A percentile compares a stretch with the other conserved stretches of the same genome.
phyloP scores from a whole-genome alignment of 331 rosid genomes.

The Acacia concinna region DNA sequence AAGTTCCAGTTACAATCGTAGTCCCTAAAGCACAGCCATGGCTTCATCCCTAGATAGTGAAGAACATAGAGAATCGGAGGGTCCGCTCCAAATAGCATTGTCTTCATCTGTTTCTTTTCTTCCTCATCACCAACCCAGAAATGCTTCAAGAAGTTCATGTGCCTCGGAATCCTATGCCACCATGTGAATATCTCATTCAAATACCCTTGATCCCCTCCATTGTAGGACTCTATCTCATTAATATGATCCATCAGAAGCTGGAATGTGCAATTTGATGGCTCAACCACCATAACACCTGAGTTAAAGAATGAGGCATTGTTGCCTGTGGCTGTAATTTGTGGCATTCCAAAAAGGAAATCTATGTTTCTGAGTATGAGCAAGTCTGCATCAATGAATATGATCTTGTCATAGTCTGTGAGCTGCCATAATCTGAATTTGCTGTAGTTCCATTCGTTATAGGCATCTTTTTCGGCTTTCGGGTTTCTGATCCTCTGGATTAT shows the following conservation, averaged over 20 bases:
- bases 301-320: constrained; percentile 86
- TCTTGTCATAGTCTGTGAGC: constrained; percentile 87
- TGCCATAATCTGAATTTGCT: constrained; percentile 98
- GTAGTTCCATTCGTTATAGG: constrained; percentile 95
- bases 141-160: constrained; percentile 78
- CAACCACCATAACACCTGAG: constrained; percentile 93
- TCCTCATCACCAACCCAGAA: constrained; percentile 78
- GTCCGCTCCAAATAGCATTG: constrained; percentile 73
- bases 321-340: constrained; percentile 91
- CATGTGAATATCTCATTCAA: constrained; percentile 85
- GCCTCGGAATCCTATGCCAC: constrained; percentile 86
- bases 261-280: constrained; percentile 95
- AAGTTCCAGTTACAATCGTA: constrained; percentile 91
- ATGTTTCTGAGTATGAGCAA: constrained; percentile 76
- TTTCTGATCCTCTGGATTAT: constrained; percentile 81
- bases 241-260: constrained; percentile 80
- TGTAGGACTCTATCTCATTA: constrained; percentile 82
- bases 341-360: constrained; percentile 82
- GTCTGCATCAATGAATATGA: constrained; percentile 93
- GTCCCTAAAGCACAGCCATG: constrained; percentile 72
- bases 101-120: constrained; percentile 58
- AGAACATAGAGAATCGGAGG: constrained; percentile 72
- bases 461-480: constrained; percentile 93
- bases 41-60: constrained; percentile 71
- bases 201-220: constrained; percentile 97